Base-by-base conservation (phyloP, 2,329 filamentous ascomycete species). In the Aspergillus jensenii region DNA sequence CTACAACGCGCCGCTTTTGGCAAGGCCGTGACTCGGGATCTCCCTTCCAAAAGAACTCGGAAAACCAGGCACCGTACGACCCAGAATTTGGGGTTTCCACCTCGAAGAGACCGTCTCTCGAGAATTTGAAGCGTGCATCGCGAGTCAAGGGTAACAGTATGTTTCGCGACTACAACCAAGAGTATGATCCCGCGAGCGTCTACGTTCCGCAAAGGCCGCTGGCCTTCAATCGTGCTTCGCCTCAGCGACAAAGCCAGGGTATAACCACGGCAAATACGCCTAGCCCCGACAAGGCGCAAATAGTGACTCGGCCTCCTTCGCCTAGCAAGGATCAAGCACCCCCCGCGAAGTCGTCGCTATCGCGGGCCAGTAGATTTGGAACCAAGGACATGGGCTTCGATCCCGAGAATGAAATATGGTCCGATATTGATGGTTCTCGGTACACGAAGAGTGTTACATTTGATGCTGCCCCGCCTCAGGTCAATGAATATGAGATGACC, bases 101-200 rank as follows among this genome's bases (percentile, higher is more conserved):
- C 21, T 88, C 86, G 58, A 90, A 91, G 69, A 88, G 93, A 71
- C 90, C 91, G 46, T 98, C 93, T 17, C 93, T 99, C 65, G 95
- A 99, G 82, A 93, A 93, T 70, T 83, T 99, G 59, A 96, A 97
- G 79, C 91, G 89, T 73, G 93, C 92, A 33, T 96, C 93, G 55
- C 90, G 95, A 60, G 95, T 99, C 69, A 96, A 93, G 83, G 98
- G 96, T 80, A 97, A 93, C 83, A 96, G 89, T 78, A 97, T 98
- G 82, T 91, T 96, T 73, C 89, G 93, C 55, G 93, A 97, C 77
- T 89, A 92, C 71, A 93, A 93, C 78, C 87, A 92, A 74, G 90
- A 96, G 79, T 97, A 97, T 80, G 91, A 97, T 74, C 91, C 93
- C 27, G 84, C 88, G 56, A 85, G 86, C 64, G 78, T 92, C 55